A percentile compares a stretch with the other conserved stretches of the same genome.
These are phyloP conservation scores for Ceratocystis diversiconidia DNA, from an alignment of 2,329 filamentous ascomycete species.

Conservation along the genomic window DNA sequence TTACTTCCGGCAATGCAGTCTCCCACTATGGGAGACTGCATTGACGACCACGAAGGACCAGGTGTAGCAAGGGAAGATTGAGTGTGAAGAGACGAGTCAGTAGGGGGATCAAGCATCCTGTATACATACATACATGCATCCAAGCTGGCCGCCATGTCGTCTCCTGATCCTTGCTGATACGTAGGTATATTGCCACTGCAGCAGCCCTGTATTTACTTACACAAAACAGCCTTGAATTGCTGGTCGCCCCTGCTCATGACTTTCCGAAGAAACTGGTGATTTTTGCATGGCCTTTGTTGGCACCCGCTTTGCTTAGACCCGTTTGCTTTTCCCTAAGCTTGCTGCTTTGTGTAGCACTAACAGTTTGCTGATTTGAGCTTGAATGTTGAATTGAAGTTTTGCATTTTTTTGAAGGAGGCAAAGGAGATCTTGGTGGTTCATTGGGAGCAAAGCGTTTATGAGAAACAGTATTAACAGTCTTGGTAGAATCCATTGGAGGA, in stretches of 20 bases:
- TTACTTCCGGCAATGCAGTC: not conserved
- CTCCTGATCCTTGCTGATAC: not conserved
- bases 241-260: not conserved
- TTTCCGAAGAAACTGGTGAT: conserved; percentile 16
- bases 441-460: not conserved
- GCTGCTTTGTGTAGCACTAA: not conserved
- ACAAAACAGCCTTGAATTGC: not conserved
- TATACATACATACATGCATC: not conserved
- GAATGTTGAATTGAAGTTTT: not conserved
- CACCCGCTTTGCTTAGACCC: not conserved
- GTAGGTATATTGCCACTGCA: not conserved
- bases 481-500: not conserved
- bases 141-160: not conserved
- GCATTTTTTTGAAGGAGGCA: not conserved
- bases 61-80: not conserved
- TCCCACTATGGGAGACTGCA: not conserved
- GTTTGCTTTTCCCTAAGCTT: not conserved
- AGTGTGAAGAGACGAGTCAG: not conserved
- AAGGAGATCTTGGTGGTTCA: not conserved
- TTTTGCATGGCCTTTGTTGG: conserved; percentile 6
- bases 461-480: not conserved
- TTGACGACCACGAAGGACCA: not conserved
- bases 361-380: not conserved
- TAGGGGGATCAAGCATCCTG: not conserved
- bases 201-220: not conserved